A percentile compares a stretch with the other conserved stretches of the same genome.
These are phyloP conservation scores for Saccharomycopsis malanga DNA, from an alignment of 805 yeast species.

Conservation along the genomic window DNA sequence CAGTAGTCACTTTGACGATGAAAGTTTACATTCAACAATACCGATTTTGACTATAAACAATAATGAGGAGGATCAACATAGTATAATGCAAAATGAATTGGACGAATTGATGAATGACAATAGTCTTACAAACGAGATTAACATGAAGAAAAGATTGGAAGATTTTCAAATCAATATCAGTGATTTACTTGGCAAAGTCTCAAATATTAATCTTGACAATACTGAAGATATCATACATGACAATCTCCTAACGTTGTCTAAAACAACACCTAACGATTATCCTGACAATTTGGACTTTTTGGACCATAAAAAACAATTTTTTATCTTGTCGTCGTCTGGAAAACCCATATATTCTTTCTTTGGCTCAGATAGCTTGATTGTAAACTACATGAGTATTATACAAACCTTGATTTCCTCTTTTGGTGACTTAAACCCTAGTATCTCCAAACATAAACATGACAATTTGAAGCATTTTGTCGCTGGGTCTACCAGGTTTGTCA, in stretches of 20 bases:
- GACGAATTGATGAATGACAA: constrained; percentile 11
- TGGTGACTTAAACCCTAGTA: constrained; percentile 24
- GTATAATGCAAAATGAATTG: constrained; percentile 15
- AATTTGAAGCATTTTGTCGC: constrained; percentile 46
- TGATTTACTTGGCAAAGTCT: constrained; percentile 11
- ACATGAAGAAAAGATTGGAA: background rate
- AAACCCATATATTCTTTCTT: constrained; percentile 79
- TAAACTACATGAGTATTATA: constrained; percentile 71
- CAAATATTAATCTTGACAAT: background rate
- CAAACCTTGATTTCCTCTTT: constrained; percentile 75
- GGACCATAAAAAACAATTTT: constrained; percentile 53
- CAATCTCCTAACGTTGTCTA: background rate
- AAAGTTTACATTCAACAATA: constrained; percentile 1
- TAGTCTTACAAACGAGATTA: background rate
- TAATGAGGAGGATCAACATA: constrained; percentile 12
- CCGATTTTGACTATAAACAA: constrained; percentile 12
- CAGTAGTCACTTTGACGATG: background rate
- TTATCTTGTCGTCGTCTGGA: constrained; percentile 77
- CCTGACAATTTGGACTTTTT: constrained; percentile 1
- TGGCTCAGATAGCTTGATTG: constrained; percentile 59
- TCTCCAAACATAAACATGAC: constrained; percentile 25
- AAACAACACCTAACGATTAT: background rate
- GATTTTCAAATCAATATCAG: constrained; percentile 9
- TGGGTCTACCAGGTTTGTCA: constrained; percentile 45
- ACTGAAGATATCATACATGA: background rate